Evolutionary conservation across 129 eudicot species (phyloP), one percentile per base, ranked within the genome.

Genomic region (Saussurea involucrata): DNA sequence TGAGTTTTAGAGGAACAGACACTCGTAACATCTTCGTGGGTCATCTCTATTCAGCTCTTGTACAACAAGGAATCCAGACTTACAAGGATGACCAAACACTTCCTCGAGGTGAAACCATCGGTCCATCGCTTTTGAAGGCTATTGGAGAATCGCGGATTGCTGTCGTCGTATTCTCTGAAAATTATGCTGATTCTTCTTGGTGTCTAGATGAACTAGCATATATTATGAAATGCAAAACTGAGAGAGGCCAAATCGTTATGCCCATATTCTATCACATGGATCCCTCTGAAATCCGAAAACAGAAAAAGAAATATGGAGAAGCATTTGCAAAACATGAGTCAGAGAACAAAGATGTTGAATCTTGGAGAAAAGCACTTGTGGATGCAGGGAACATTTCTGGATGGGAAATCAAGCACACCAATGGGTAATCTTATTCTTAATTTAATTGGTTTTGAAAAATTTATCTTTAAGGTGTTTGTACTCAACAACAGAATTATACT

Each of bases 61-160:
- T 13, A 22, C 40, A 75, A 24, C n/a, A 40, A 24, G 37, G 37
- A 1, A 36, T 63, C 79, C 8, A 22, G 12, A 75, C 79, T 66
- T 75, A 61, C 79, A 63, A 44, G 20, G 79, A 75, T 11, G 79
- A 75, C 37, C 69, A 61, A 40, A 42, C 69, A 75, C 79, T 75
- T 29, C 71, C 58, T 3, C 36, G 36, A 32, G 79, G 79, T 0
- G 63, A 36, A 8, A 24, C 40, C 1, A 65, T 76, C 4, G 27
- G 65, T 25, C 37, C 64, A 4, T 9, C 60, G 0, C 65, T 76
- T 6, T 21, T n/a, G 29, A 65, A 8, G n/a, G 64, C 72, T 3
- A 75, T 75, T 2, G 29, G 42, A 29, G 25, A 75, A 18, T 75
- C 80, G 24, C 37, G 63, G 18, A 67, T 75, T 9, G 40, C 80